These are phyloP conservation scores for Botryotinia convoluta DNA, from an alignment of 2,329 filamentous ascomycete species.

Conservation along the genomic window DNA sequence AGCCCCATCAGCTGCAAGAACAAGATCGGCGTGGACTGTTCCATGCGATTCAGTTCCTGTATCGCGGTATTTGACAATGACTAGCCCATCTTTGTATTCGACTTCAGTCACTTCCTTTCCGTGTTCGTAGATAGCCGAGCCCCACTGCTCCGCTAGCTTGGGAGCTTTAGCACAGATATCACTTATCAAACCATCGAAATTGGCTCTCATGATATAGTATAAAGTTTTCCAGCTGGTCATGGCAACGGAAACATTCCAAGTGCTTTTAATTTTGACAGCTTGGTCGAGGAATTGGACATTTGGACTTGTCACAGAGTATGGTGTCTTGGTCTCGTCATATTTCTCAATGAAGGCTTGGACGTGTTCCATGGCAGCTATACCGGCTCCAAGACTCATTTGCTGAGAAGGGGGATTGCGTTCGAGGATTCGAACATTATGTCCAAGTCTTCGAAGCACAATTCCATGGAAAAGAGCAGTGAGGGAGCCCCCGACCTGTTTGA, in stretches of 20 bases:
- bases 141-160: background rate
- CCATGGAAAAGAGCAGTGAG: background rate
- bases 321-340: background rate
- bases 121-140: background rate
- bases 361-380: conserved; percentile 11
- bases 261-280: background rate
- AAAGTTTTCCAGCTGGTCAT: conserved; percentile 25
- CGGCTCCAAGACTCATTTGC: background rate
- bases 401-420: background rate
- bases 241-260: background rate
- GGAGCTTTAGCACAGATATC: background rate
- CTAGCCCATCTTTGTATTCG: background rate
- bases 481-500: background rate
- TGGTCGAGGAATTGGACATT: conserved; percentile 2
- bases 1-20: background rate
- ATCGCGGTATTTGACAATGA: conserved; percentile 6
- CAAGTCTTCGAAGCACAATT: background rate
- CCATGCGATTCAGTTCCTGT: background rate
- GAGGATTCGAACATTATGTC: background rate
- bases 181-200: conserved; percentile 28
- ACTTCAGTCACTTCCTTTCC: background rate
- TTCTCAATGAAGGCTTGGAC: background rate
- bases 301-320: background rate
- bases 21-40: background rate
- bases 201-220: conserved; percentile 26